Evolutionary conservation across 2,329 filamentous ascomycete species (phyloP), one percentile per base, ranked within the genome.

Genomic region (Colletotrichum camelliae): DNA sequence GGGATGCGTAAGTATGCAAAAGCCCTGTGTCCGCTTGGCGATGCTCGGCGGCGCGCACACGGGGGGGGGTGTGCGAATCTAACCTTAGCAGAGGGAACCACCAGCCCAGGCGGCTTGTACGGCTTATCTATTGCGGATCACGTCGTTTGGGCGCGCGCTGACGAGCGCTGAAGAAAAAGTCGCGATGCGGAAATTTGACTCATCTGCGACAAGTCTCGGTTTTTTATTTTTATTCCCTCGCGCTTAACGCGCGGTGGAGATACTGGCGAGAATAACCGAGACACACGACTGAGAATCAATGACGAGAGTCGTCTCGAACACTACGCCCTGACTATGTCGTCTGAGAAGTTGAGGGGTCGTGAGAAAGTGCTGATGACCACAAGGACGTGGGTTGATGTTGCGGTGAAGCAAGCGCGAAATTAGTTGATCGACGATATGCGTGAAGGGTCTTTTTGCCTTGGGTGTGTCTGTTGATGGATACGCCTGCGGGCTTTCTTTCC

Each of bases 51-150:
- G 52, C n/a, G 24, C 4, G 48, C 31, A 21, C 43, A 73, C 70
- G 68, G 73, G 70, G 24, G 58, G 58, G 21, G 37, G 60, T 31
- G 72, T 62, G 70, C 31, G 27, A 67, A 62, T 67, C 69, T 21
- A 64, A 52, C 13, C n/a, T 37, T 9, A 33, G 21, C 16, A 52
- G 21, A 37, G 21, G 33, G 43, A 18, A 31, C 65, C 70, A 58
- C 33, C 33, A 72, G 69, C 57, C 60, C 15, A 70, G 39, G 62
- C 69, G 69, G 52, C 65, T 39, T 70, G 61, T 12, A 39, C 70
- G 66, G 71, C 69, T 75, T 75, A 75, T 75, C 73, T 75, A 66
- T 43, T 69, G 72, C 55, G 39, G 55, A 72, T 75, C 72, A 75
- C 37, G 33, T 60, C 55, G 60, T 48, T 52, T 60, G 21, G 67